Evolutionary conservation across 495 filamentous ascomycete genomes (phyloP), one percentile per base, ranked within the genome.

Genomic region (Hypoxylon lenormandii): DNA sequence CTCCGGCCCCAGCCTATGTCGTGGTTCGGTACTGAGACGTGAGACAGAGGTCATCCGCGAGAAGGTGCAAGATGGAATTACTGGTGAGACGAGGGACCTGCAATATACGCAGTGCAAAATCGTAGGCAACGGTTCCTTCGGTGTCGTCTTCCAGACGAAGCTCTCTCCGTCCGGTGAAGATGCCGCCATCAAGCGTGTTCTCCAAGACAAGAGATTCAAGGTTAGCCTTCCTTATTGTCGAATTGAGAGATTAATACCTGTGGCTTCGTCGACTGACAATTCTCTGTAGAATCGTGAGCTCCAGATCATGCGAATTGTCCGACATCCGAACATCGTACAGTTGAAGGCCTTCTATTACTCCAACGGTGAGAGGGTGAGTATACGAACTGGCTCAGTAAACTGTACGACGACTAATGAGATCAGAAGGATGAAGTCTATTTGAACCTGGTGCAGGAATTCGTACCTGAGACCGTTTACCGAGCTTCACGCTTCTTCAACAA

Each of bases 401-500:
- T 21, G 37, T 40, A 57, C 46, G 49, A 60, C 54, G 11, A 37
- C 65, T 70, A 45, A 79, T 68, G 60, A 63, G 55, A 60, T 23
- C 71, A 98, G 94, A 97, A 98, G 84, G 96, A 99, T 77, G 95
- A 99, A 83, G 96, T 99, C 11, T 99, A 98, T 79, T 89, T 99
- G 49, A 99, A 99, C 76, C 86, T 99, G 40, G 93, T 99, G 47
- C 90, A 98, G 73, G 95, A 99, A 78, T 99, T 93, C 76, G 96
- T 99, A 50, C 96, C 96, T 8, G 95, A 98, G 82, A 98, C 95
- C 0, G 96, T 99, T 36, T 99, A 98, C 78, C 88, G 96, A 60
- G 96, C 95, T n/a, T 98, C 95, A 43, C 87, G 95, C 49, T 97
- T 97, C 81, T 99, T 98, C 86, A 97, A 96, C 84, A 99, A 98